Percentiles rank a stretch among this genome's conserved stretches.
Evolutionary conservation across 352 stramenopile species (phyloP).

Genomic region (Globisporangium cederbergense): DNA sequence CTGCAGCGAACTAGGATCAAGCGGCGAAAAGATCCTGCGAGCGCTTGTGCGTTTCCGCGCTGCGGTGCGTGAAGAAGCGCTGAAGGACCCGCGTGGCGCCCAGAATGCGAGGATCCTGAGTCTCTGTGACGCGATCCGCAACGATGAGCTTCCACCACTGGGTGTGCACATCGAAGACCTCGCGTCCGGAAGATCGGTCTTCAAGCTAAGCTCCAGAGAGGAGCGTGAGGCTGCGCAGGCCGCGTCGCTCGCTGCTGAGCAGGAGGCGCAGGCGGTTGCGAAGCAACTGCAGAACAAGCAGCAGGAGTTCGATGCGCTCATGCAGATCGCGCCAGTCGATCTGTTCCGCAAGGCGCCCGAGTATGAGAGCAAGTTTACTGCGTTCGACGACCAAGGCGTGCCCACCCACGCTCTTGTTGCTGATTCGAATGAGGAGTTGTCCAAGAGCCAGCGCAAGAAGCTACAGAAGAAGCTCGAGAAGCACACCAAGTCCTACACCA

Average conservation of each 20-base stretch:
- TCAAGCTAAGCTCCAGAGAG: constrained; percentile 45
- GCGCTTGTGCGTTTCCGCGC: constrained; percentile 64
- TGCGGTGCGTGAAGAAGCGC: constrained; percentile 48
- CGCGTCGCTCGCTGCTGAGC: constrained; percentile 9
- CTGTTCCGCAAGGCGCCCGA: constrained; percentile 48
- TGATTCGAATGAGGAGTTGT: constrained; percentile 30
- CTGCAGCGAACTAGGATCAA: not conserved
- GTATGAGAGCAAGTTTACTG: constrained; percentile 44
- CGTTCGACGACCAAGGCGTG: constrained; percentile 55
- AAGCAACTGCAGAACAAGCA: constrained; percentile 35
- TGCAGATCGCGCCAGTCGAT: constrained; percentile 57
- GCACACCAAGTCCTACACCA: constrained; percentile 60
- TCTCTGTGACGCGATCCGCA: constrained; percentile 62
- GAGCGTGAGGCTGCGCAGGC: constrained; percentile 26
- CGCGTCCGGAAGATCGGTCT: constrained; percentile 50
- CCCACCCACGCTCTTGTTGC: constrained; percentile 36
- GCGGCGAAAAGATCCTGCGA: constrained; percentile 35
- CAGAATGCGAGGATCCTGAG: constrained; percentile 44
- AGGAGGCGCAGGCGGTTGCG: constrained; percentile 13
- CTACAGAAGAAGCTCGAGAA: constrained; percentile 70
- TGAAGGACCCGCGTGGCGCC: constrained; percentile 38
- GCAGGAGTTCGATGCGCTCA: constrained; percentile 52
- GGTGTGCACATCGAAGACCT: constrained; percentile 75
- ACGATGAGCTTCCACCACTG: constrained; percentile 45
- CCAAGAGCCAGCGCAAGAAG: constrained; percentile 78